Evolutionary conservation across 2,329 filamentous ascomycete species (phyloP), one percentile per base, ranked within the genome.

Genomic region (Neopestalotiopsis rosae): DNA sequence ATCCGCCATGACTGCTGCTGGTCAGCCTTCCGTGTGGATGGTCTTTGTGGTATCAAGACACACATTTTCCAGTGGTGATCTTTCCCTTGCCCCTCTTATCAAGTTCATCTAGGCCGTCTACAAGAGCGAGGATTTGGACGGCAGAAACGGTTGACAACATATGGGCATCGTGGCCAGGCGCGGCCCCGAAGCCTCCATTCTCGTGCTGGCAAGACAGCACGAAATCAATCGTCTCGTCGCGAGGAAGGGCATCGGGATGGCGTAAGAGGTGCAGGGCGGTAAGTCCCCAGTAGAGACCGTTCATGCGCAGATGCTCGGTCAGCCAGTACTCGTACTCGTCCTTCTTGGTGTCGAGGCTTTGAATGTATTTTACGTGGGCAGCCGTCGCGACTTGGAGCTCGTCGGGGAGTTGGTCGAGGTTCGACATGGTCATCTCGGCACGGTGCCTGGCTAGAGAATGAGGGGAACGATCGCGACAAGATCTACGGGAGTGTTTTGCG

Each of bases 281-380:
- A 68, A 99, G 83, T 14, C 96, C 96, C 96, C 96, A 99, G 82
- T 99, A 99, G 62, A 99, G 89, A 59, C 96, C 96, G 79, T 96
- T 98, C 69, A 99, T 88, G 70, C 96, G 94, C 73, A 99, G 87
- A 80, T 99, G 96, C 82, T 99, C 95, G 14, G 96, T 99, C 78
- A 98, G 87, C 92, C 95, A 98, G 84, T 98, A 99, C 81, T 98
- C 94, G 75, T 97, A 91, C 82, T 98, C 94, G 85, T 98, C 94
- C 83, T 93, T 94, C 78, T 92, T 91, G 73, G 92, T 94, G 81
- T 99, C 94, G 74, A 99, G 87, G 77, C 92, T 94, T 82, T 97
- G 94, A 74, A 99, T 94, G 80, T 98, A 99, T 78, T 90, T 90
- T 76, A 98, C 94, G 80, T 99, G 96, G 28, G 87, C 85, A 7